phyloP scores from a whole-genome alignment of 1,284 basidiomycete species.

The Naganishia albida region DNA sequence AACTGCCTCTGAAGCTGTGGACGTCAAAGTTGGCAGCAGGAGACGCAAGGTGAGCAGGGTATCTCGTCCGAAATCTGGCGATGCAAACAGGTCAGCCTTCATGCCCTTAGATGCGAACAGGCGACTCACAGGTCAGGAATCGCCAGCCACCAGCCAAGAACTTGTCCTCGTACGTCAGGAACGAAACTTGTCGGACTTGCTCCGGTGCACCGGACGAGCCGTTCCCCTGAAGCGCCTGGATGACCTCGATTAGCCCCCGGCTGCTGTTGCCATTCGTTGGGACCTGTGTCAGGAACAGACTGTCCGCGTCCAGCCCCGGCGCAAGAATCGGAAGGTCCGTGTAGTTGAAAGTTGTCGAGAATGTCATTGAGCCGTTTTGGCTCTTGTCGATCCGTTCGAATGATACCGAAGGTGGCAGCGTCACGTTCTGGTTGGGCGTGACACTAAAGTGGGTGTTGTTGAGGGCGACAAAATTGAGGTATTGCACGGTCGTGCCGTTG shows the following conservation, averaged over 20 bases:
- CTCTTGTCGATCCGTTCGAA: constrained; percentile 44
- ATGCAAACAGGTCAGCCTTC: neutral
- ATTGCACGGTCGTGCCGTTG: constrained; percentile 52
- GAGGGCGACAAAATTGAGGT: constrained; percentile 46
- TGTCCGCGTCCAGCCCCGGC: constrained; percentile 47
- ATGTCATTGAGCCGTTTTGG: constrained; percentile 45
- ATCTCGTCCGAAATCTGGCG: constrained; percentile 55
- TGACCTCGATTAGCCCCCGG: constrained; percentile 40
- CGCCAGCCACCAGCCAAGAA: constrained; percentile 58
- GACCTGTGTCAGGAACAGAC: constrained; percentile 48
- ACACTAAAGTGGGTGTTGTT: constrained; percentile 46
- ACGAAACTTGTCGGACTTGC: constrained; percentile 49
- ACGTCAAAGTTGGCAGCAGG: constrained; percentile 54
- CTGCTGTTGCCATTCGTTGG: constrained; percentile 37
- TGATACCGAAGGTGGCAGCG: constrained; percentile 49
- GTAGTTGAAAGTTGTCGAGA: constrained; percentile 55
- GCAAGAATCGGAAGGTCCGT: constrained; percentile 47
- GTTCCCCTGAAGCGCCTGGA: constrained; percentile 44
- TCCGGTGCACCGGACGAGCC: constrained; percentile 25
- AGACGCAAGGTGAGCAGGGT: constrained; percentile 56
- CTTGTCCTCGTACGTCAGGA: constrained; percentile 51
- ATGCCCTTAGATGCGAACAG: constrained; percentile 1
- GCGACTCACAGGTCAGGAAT: constrained; percentile 52
- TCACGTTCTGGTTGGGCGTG: constrained; percentile 46
- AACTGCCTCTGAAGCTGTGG: constrained; percentile 55